Conservation (phyloP, 2,329 filamentous ascomycete species). For the Cercospora sojina region DNA sequence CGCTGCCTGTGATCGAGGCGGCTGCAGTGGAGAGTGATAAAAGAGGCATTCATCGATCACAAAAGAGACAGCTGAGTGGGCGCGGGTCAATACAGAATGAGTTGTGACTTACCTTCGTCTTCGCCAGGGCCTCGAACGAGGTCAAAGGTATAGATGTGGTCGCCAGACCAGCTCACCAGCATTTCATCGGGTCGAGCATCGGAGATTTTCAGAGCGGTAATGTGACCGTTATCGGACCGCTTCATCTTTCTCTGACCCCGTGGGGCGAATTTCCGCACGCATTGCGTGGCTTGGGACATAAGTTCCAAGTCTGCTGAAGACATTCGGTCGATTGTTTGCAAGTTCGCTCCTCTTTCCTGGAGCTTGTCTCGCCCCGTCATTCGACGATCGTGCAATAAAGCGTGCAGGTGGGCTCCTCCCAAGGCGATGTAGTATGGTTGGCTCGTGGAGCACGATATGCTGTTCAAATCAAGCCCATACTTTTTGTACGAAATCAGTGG, state of each 20-base stretch:
- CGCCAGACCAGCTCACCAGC: slow-evolving; percentile 64
- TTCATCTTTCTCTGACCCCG: slow-evolving; percentile 56
- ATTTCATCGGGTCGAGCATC: slow-evolving; percentile 67
- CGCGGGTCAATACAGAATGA: background rate
- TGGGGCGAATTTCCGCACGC: slow-evolving; percentile 66
- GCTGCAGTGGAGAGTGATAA: background rate
- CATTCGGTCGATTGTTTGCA: slow-evolving; percentile 45
- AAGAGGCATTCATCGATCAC: background rate
- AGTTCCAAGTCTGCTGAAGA: slow-evolving; percentile 52
- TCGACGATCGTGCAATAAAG: slow-evolving; percentile 66
- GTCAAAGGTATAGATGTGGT: slow-evolving; percentile 64
- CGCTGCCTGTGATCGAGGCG: background rate
- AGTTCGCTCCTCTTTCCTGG: slow-evolving; percentile 53
- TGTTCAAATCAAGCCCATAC: slow-evolving; percentile 64
- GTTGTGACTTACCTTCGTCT: slow-evolving; percentile 36
- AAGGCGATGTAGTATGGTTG: slow-evolving; percentile 70
- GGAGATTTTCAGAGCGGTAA: slow-evolving; percentile 70
- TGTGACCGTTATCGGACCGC: slow-evolving; percentile 59
- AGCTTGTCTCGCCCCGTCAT: slow-evolving; percentile 63
- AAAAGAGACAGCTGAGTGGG: background rate
- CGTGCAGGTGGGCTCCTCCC: slow-evolving; percentile 66
- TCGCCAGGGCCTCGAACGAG: slow-evolving; percentile 54
- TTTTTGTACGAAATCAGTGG: slow-evolving; percentile 66
- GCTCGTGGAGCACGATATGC: slow-evolving; percentile 64
- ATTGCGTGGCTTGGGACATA: slow-evolving; percentile 61